These are phyloP conservation scores for Fusarium sp. DNA, from an alignment of 2,329 filamentous ascomycete genomes.

Conservation along the genomic window DNA sequence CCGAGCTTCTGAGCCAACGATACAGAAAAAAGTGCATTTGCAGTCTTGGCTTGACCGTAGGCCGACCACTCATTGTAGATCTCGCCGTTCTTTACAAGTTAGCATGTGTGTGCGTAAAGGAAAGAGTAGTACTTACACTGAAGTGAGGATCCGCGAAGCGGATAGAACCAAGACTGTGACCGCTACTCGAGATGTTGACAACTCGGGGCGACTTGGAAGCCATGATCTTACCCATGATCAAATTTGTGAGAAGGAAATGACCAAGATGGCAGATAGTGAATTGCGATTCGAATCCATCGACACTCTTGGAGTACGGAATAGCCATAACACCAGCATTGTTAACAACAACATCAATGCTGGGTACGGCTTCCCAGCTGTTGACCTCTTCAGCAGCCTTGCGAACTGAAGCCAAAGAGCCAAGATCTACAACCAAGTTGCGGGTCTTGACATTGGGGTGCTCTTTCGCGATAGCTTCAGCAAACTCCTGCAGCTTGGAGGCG, in stretches of 20 bases:
- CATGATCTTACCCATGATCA: constrained; percentile 59
- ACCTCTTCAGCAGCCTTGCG: constrained; percentile 55
- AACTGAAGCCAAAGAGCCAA: constrained; percentile 56
- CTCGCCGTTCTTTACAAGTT: constrained; percentile 48
- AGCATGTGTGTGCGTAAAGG: neutral
- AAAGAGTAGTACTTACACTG: constrained; percentile 38
- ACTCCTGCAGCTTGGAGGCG: constrained; percentile 54
- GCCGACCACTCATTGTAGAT: constrained; percentile 50
- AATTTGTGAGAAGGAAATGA: constrained; percentile 61
- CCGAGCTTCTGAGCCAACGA: constrained; percentile 51
- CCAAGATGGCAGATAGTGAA: constrained; percentile 61
- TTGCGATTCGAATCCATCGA: constrained; percentile 58
- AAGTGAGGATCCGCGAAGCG: constrained; percentile 53
- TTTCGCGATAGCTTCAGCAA: constrained; percentile 52
- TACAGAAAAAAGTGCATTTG: constrained; percentile 52
- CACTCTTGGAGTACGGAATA: constrained; percentile 44
- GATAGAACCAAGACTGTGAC: constrained; percentile 49
- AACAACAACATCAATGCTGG: constrained; percentile 56
- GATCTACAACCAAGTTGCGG: constrained; percentile 54
- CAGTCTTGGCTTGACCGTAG: constrained; percentile 57
- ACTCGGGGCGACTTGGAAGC: constrained; percentile 52
- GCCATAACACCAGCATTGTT: constrained; percentile 61
- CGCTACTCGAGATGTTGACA: constrained; percentile 56
- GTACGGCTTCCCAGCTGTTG: constrained; percentile 50
- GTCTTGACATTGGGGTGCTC: constrained; percentile 51